Evolutionary conservation across 192 early-diverging fungal species (phyloP).

Genomic region (Chytriomyces confervae): DNA sequence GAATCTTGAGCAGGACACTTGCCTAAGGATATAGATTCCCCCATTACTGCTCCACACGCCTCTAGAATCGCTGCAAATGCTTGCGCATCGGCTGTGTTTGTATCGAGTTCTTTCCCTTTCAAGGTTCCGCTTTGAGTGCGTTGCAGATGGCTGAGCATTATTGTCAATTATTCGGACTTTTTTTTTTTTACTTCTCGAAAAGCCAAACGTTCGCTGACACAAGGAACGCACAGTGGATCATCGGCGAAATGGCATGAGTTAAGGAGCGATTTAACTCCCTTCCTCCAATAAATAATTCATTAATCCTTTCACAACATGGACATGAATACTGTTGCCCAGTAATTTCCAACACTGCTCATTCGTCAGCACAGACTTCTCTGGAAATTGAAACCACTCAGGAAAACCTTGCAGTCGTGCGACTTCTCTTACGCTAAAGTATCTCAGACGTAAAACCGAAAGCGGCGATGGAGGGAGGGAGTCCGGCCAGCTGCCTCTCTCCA

Average conservation of each 20-base stretch:
- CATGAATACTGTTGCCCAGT: conserved; percentile 84
- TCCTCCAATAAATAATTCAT: conserved; percentile 50
- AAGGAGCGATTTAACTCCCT: not conserved
- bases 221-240: too few species aligned
- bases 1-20: not conserved
- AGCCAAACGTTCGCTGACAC: too few species aligned
- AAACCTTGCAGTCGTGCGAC: conserved; percentile 27
- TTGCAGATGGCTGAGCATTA: not conserved
- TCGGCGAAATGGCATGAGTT: too few species aligned
- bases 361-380: conserved; percentile 51
- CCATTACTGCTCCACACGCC: not conserved
- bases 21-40: too few species aligned
- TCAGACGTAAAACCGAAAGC: conserved; percentile 17
- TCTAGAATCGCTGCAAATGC: not conserved
- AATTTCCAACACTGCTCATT: conserved; percentile 77
- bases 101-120: not conserved
- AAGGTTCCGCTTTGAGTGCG: not conserved
- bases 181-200: not conserved
- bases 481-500: conserved; percentile 33
- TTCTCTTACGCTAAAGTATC: conserved; percentile 33
- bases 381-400: conserved; percentile 63
- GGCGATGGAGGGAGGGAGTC: conserved; percentile 13
- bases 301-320: conserved; percentile 71
- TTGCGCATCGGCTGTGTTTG: too few species aligned
- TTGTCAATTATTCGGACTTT: not conserved